Conservation (phyloP, 1,284 basidiomycete species). For the Sanghuangporus baumii region DNA sequence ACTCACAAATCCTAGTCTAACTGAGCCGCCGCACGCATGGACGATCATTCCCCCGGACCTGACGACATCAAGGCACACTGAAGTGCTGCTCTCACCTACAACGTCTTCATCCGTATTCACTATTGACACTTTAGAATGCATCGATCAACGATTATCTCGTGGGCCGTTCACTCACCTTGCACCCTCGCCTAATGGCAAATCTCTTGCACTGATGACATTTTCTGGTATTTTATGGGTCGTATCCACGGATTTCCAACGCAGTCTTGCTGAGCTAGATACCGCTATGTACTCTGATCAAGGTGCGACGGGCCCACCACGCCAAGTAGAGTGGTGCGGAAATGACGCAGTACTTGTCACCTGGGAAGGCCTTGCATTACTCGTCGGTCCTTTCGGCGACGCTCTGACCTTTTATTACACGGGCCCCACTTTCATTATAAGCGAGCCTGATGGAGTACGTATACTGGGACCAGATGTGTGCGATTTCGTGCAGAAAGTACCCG, state of each 20-base stretch:
- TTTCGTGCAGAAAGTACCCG: constrained; percentile 90
- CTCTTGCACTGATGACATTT: constrained; percentile 79
- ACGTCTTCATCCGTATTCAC: constrained; percentile 54
- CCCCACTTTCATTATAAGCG: constrained; percentile 73
- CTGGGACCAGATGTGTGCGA: constrained; percentile 79
- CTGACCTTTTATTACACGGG: constrained; percentile 81
- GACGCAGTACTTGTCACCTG: constrained; percentile 90
- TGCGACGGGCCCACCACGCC: constrained; percentile 51
- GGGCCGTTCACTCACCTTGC: constrained; percentile 87
- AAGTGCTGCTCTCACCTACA: constrained; percentile 74
- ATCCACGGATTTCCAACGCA: constrained; percentile 87
- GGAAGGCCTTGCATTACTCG: constrained; percentile 74
- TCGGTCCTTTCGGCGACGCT: constrained; percentile 89
- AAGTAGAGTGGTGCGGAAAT: constrained; percentile 94
- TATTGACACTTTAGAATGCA: constrained; percentile 80
- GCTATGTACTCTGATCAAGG: constrained; percentile 33
- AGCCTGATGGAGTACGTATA: constrained; percentile 84
- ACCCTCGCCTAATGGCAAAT: constrained; percentile 90
- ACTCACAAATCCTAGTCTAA: constrained; percentile 72
- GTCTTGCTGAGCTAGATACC: constrained; percentile 82
- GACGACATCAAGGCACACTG: constrained; percentile 80
- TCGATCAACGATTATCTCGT: constrained; percentile 84
- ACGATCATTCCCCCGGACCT: constrained; percentile 81
- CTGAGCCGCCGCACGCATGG: constrained; percentile 78
- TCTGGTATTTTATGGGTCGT: constrained; percentile 84